Base-by-base conservation (phyloP, 2,329 filamentous ascomycete genomes). In the Diaporthe australafricana region DNA sequence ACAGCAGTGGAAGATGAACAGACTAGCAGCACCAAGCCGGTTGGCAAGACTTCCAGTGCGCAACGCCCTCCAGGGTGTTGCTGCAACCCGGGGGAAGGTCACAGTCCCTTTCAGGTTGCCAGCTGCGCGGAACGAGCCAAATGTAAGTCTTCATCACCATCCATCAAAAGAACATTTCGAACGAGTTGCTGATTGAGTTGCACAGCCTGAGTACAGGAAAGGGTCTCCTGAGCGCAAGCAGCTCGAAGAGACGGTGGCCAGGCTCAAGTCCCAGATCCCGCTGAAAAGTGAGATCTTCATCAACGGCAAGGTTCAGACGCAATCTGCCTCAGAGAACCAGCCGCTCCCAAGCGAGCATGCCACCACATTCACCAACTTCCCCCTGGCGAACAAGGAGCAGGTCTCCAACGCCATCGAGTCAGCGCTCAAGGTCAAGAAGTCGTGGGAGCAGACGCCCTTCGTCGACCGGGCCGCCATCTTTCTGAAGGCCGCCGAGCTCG, bases 391-490 rank as follows among this genome's bases (percentile, higher is more conserved):
- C 25, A 76, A 83, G 38, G 86, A 89, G 76, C 91, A 98, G 78
- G 93, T 98, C 76, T 87, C 90, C 74, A 87, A 87, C 47, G 94
- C 96, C 69, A 98, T 98, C 78, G 90, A 94, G 35, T 89, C 94
- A 42, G 96, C 96, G 35, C 89, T 98, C 52, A 90, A 89, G 20
- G 95, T 95, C 60, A 96, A 97, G 85, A 87, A 91, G 70, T 89
- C 90, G 38, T 99, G 96, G 96, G 95, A 96, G 79, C 87, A 89
- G 7, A 87, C 97, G 22, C 94, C 96, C 14, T 98, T 98, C 79
- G 90, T 93, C 62, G 96, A 98, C 83, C 91, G 96, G 68, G 96
- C 96, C 16, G 93, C 95, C 70, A 89, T 99, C 80, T 98, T 98
- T 86, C 89, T 98, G 79, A 98, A 98, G 87, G 96, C 96, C 3